A percentile compares a stretch with the other conserved stretches of the same genome.
Conservation (phyloP, 1,284 basidiomycete species). For the Schizophyllum commune region DNA sequence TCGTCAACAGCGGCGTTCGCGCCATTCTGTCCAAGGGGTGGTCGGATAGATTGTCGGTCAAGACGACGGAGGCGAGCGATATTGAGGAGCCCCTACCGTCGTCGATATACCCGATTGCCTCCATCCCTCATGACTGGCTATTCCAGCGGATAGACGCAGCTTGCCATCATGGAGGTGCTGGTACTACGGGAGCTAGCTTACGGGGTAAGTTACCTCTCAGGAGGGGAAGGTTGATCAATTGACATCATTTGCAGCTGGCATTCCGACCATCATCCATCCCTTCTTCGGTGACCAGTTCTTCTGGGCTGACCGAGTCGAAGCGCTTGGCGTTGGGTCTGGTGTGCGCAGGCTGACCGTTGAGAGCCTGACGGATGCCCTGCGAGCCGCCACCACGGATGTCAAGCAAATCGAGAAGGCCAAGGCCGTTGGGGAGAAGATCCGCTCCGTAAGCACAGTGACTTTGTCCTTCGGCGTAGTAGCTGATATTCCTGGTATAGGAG, state of each 20-base stretch:
- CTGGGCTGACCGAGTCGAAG: constrained; percentile 93
- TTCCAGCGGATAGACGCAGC: constrained; percentile 92
- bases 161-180: constrained; percentile 96
- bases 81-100: constrained; percentile 64
- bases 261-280: constrained; percentile 93
- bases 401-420: constrained; percentile 85
- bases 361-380: constrained; percentile 69
- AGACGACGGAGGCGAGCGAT: constrained; percentile 50
- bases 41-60: constrained; percentile 84
- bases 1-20: constrained; percentile 76
- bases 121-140: constrained; percentile 95
- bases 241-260: constrained; percentile 52
- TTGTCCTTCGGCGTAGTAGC: too few species aligned
- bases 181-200: constrained; percentile 90
- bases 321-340: constrained; percentile 81
- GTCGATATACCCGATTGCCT: constrained; percentile 78
- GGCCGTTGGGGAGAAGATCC: constrained; percentile 77
- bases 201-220: constrained; percentile 46
- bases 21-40: constrained; percentile 96
- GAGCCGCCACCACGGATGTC: constrained; percentile 75
- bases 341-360: constrained; percentile 83
- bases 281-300: constrained; percentile 99
- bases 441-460: too few species aligned
- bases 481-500: constrained; percentile 45
- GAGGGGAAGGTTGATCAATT: neutral